Evolutionary conservation across 768 basidiomycete genomes (phyloP).

Genomic region (Boletus patriciae): DNA sequence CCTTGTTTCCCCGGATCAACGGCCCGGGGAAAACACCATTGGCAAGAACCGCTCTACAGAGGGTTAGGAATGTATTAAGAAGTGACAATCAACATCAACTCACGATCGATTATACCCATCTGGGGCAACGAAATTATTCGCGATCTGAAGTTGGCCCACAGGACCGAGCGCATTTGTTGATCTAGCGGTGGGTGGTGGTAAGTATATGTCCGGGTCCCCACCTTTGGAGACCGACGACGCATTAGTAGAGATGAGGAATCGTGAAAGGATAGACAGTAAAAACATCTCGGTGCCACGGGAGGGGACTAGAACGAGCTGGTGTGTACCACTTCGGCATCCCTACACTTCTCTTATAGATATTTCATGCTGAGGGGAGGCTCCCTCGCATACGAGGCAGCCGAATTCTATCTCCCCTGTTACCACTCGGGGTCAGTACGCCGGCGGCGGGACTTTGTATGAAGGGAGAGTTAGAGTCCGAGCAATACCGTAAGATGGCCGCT

Average conservation of each 20-base stretch:
- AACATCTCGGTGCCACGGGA: no score
- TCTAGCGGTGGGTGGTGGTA: background rate
- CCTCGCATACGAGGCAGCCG: no score
- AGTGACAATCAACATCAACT: background rate
- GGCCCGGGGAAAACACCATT: background rate
- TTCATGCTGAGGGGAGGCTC: no score
- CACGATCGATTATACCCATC: background rate
- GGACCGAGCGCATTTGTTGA: slow-evolving; percentile 12
- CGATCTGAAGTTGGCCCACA: slow-evolving; percentile 29
- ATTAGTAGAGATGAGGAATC: background rate
- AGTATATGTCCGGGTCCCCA: background rate
- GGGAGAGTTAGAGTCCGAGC: no score
- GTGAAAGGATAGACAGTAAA: background rate
- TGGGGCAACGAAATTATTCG: slow-evolving; percentile 33
- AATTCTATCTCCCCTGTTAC: no score
- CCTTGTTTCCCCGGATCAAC: background rate
- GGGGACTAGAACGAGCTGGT: background rate
- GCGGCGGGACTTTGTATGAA: no score
- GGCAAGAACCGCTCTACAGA: background rate
- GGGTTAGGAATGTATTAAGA: background rate
- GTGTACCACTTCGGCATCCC: background rate
- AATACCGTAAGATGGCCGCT: no score
- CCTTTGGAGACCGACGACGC: background rate
- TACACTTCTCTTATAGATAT: background rate
- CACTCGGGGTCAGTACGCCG: no score